Evolutionary conservation across 306 rosid genomes (phyloP), one percentile per base, ranked within the genome.

Genomic region (Astragalus membranaceus): DNA sequence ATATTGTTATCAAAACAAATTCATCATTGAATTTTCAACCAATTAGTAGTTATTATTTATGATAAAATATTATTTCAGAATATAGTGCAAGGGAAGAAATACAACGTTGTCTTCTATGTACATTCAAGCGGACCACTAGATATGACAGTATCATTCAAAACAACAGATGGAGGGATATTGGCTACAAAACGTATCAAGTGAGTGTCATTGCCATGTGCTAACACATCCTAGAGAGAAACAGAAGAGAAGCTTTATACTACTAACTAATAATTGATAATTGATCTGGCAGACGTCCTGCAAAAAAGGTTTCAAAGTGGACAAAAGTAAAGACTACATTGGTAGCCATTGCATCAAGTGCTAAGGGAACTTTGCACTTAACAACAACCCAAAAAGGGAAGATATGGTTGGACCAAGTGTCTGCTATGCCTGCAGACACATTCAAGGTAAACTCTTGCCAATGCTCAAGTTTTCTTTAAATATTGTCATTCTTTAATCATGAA

Each of bases 31-130:
- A 23, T 23, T 2, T 23, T 23, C 26, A 23, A 23, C 26, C 26
- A 23, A 2, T 23, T n/a, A n/a, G n/a, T n/a, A n/a, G n/a, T n/a
- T n/a, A n/a, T 23, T 20, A 20, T 23, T 71, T 8, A 64, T 8
- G 50, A 39, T 10, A 16, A 37, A 71, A 56, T 55, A 2, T 55
- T 64, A 42, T 64, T 64, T 49, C 89, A 91, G 97, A 88, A 88
- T 70, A 82, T 91, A 57, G 82, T 73, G 74, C 13, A 84, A 61
- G 91, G 88, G 73, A 85, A 87, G 81, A 64, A 32, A 35, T 91
- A 91, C 85, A 85, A 78, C 57, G 80, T 85, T 32, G 75, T 72
- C 13, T 76, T 85, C 12, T 77, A 66, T 68, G 86, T 84, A 58
- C 82, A 78, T 23, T 85, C 96, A 72, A 43, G 16, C 5, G 91